phyloP scores from a whole-genome alignment of 1,284 basidiomycete genomes.

The Cryptococcus floricola region DNA sequence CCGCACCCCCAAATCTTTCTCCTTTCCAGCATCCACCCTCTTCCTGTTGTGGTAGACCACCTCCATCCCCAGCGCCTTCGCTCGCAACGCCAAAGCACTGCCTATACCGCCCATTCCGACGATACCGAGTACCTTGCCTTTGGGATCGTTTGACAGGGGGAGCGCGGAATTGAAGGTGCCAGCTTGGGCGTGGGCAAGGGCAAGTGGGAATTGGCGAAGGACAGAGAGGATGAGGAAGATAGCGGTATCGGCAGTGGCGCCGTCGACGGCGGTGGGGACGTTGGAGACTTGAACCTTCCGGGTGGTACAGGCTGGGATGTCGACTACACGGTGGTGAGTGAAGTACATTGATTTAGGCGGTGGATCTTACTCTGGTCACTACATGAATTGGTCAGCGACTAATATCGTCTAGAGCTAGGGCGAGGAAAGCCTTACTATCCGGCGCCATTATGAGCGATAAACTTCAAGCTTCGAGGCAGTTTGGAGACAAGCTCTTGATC shows the following conservation, averaged over 20 bases:
- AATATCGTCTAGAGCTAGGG: not conserved
- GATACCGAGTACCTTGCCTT: constrained; percentile 70
- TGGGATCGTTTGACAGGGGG: constrained; percentile 63
- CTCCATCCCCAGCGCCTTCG: constrained; percentile 57
- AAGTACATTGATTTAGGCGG: not conserved
- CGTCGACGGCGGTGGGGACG: constrained; percentile 81
- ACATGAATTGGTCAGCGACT: not conserved
- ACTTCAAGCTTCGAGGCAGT: constrained; percentile 16
- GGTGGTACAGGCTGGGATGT: constrained; percentile 58
- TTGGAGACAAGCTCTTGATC: constrained; percentile 20
- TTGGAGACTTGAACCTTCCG: constrained; percentile 60
- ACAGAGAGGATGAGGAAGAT: constrained; percentile 76
- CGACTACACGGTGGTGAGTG: constrained; percentile 25
- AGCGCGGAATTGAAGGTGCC: constrained; percentile 50
- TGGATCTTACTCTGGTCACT: constrained; percentile 16
- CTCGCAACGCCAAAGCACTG: constrained; percentile 21
- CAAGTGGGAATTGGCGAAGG: constrained; percentile 66
- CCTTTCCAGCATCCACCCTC: constrained; percentile 39
- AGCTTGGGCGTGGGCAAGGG: constrained; percentile 60
- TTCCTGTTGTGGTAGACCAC: constrained; percentile 73
- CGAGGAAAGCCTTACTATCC: constrained; percentile 14
- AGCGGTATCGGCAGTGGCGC: constrained; percentile 80
- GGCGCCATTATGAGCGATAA: constrained; percentile 27
- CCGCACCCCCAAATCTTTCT: not conserved
- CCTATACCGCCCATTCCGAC: constrained; percentile 88